Evolutionary conservation across 495 filamentous ascomycete genomes (phyloP).

Genomic region (Usnea hakonensis): DNA sequence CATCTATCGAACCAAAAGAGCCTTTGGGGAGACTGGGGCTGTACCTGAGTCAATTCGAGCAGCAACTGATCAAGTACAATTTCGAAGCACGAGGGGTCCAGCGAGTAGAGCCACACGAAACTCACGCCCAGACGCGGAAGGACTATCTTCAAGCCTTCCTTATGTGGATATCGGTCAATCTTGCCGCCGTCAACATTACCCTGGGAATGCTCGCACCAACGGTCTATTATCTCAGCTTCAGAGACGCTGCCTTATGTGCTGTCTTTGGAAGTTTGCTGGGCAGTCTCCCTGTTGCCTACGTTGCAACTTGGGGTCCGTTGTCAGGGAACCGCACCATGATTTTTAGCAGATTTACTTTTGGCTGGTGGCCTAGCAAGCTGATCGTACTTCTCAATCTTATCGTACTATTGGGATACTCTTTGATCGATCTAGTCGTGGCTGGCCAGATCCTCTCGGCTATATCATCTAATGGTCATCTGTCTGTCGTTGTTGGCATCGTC

Average conservation of each 20-base stretch:
- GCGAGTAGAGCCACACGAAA: slow-evolving; percentile 56
- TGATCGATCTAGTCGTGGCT: slow-evolving; percentile 63
- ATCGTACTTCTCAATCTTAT: slow-evolving; percentile 65
- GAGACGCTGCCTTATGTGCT: slow-evolving; percentile 57
- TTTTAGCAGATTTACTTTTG: slow-evolving; percentile 65
- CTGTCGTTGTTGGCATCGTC: slow-evolving; percentile 61
- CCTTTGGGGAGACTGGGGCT: slow-evolving; percentile 8
- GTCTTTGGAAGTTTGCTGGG: slow-evolving; percentile 58
- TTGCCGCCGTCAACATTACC: slow-evolving; percentile 69
- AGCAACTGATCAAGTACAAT: slow-evolving; percentile 43
- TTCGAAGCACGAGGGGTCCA: slow-evolving; percentile 71
- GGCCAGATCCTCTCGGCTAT: slow-evolving; percentile 72
- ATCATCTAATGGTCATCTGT: slow-evolving; percentile 50
- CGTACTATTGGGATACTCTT: slow-evolving; percentile 60
- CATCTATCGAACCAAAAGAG: not conserved
- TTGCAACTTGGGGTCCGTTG: slow-evolving; percentile 63
- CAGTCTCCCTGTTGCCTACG: slow-evolving; percentile 53
- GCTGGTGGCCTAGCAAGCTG: slow-evolving; percentile 73
- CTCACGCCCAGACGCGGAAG: slow-evolving; percentile 47
- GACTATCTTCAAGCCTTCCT: slow-evolving; percentile 56
- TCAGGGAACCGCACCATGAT: slow-evolving; percentile 63
- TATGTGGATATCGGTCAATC: slow-evolving; percentile 70
- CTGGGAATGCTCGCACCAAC: slow-evolving; percentile 64
- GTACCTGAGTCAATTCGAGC: slow-evolving; percentile 17
- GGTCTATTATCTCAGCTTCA: slow-evolving; percentile 61